phyloP scores from a whole-genome alignment of 345 rosid genomes.

The Heritiera littoralis region DNA sequence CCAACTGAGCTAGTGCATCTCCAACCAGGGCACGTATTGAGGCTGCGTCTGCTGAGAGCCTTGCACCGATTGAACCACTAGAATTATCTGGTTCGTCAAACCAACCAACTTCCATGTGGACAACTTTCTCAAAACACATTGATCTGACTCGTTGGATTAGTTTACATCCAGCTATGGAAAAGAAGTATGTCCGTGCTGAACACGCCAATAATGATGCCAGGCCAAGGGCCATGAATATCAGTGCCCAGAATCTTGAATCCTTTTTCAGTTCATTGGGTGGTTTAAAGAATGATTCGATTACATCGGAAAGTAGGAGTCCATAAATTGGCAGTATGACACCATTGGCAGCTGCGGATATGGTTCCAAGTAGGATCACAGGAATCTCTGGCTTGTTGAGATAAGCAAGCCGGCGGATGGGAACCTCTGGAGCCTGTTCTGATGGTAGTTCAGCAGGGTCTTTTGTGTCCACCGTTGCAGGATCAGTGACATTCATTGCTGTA shows the following conservation, averaged over 20 bases:
- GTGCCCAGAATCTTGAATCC: slow-evolving; percentile 69
- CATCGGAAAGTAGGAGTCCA: slow-evolving; percentile 54
- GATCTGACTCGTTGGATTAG: slow-evolving; percentile 64
- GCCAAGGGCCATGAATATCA: slow-evolving; percentile 60
- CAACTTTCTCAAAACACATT: slow-evolving; percentile 80
- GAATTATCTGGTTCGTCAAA: slow-evolving; percentile 78
- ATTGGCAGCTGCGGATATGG: slow-evolving; percentile 47
- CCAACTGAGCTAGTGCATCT: slow-evolving; percentile 62
- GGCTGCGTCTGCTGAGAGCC: slow-evolving; percentile 86
- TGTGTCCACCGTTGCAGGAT: slow-evolving; percentile 29
- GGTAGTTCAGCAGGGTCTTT: slow-evolving; percentile 30
- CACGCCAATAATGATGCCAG: slow-evolving; percentile 48
- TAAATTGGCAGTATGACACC: slow-evolving; percentile 66
- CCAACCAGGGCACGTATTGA: slow-evolving; percentile 70
- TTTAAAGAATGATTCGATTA: slow-evolving; percentile 57
- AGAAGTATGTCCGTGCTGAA: slow-evolving; percentile 58
- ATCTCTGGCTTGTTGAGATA: slow-evolving; percentile 81
- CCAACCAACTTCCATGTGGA: slow-evolving; percentile 85
- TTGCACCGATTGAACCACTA: slow-evolving; percentile 83
- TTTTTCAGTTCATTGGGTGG: slow-evolving; percentile 56
- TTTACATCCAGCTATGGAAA: slow-evolving; percentile 70
- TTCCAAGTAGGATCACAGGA: slow-evolving; percentile 59
- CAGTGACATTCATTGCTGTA: slow-evolving; percentile 40
- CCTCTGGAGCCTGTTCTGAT: slow-evolving; percentile 38
- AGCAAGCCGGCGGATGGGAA: slow-evolving; percentile 58